Percentiles rank a stretch among this genome's conserved stretches.
Evolutionary conservation across 345 rosid species (phyloP).

Genomic region (Murraya paniculata): DNA sequence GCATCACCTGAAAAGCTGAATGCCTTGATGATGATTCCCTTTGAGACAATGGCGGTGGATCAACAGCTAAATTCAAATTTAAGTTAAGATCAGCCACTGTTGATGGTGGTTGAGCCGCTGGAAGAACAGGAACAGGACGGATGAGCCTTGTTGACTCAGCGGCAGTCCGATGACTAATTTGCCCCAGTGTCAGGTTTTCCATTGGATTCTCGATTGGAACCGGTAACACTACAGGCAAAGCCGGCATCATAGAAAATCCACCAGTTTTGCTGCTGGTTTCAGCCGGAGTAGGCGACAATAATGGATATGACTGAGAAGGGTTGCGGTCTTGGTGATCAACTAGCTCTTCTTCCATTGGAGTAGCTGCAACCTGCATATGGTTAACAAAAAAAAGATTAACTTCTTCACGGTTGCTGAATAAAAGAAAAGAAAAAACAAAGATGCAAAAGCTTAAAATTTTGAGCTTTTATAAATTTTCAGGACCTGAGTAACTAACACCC

Average conservation of each 20-base stretch:
- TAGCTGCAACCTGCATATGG: constrained; percentile 44
- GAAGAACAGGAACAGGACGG: constrained; percentile 30
- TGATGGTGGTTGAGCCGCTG: constrained; percentile 20
- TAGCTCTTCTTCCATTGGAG: constrained; percentile 54
- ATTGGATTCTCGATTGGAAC: constrained; percentile 32
- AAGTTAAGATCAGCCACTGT: constrained; percentile 35
- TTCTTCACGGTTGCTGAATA: background rate
- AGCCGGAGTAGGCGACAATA: constrained; percentile 18
- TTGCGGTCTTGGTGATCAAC: constrained; percentile 31
- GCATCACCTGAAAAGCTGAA: constrained; percentile 46
- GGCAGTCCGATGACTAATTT: constrained; percentile 17
- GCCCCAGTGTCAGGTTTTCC: constrained; percentile 27
- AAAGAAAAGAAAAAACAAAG: background rate
- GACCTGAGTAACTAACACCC: background rate
- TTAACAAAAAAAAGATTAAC: background rate
- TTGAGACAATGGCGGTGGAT: constrained; percentile 48
- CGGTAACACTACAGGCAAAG: constrained; percentile 35
- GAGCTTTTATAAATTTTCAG: background rate
- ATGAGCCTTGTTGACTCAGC: constrained; percentile 25
- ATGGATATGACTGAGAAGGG: constrained; percentile 25
- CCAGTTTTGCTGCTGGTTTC: constrained; percentile 28
- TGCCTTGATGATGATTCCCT: constrained; percentile 44
- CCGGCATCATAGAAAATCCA: constrained; percentile 34
- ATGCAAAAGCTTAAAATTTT: background rate
- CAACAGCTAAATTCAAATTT: constrained; percentile 24